Percentiles rank a stretch among this genome's conserved stretches.
Evolutionary conservation across 2,329 filamentous ascomycete species (phyloP).

Genomic region (Ceratocystis cubensis): DNA sequence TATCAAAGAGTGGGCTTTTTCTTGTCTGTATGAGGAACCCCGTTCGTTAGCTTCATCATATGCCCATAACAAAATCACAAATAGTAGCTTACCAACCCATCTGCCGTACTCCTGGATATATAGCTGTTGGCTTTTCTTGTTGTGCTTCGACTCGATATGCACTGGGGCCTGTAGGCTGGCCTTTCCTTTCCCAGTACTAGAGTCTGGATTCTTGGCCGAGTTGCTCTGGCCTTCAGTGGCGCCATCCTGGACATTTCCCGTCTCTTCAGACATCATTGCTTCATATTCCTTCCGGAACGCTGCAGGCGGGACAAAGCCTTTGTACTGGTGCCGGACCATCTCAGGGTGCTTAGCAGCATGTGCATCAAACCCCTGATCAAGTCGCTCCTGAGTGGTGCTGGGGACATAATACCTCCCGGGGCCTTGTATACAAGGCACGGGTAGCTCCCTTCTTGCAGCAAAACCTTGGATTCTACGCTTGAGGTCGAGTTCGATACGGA

Average conservation of each 20-base stretch:
- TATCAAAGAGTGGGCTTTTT: background rate
- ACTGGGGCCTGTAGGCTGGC: background rate
- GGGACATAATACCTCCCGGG: background rate
- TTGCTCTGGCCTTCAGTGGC: background rate
- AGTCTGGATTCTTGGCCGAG: background rate
- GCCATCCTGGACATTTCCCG: too few species aligned
- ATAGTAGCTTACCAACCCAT: background rate
- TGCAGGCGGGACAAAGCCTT: conserved; percentile 1
- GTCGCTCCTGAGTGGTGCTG: background rate
- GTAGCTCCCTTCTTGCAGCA: background rate
- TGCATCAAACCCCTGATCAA: background rate
- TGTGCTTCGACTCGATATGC: conserved; percentile 1
- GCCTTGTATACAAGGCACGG: background rate
- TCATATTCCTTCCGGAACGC: background rate
- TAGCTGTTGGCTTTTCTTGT: background rate
- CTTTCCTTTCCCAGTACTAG: background rate
- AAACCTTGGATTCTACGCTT: background rate
- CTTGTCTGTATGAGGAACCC: background rate
- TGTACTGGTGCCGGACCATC: conserved; percentile 3
- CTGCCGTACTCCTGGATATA: conserved; percentile 6
- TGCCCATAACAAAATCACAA: background rate
- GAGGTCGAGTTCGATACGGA: background rate
- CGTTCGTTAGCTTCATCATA: background rate
- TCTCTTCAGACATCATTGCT: background rate
- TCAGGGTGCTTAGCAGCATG: background rate